These are phyloP conservation scores for Debaryomycetaceae sp. DNA, from an alignment of 1,139 yeast species.

Conservation along the genomic window DNA sequence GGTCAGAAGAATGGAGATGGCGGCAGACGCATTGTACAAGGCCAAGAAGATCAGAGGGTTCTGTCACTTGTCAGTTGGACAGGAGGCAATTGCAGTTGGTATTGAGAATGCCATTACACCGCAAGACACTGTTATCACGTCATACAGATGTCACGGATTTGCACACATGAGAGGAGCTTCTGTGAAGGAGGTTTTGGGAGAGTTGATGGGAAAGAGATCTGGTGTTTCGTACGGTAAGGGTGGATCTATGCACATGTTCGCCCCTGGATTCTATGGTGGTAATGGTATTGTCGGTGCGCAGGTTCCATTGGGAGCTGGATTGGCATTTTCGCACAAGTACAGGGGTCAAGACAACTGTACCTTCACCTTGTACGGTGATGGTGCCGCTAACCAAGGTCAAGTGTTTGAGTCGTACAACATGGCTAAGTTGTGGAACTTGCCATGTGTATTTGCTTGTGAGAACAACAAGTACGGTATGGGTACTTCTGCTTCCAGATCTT, in stretches of 20 bases:
- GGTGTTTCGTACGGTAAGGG: slow-evolving; percentile 98
- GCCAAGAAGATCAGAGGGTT: slow-evolving; percentile 98
- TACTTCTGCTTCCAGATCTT: slow-evolving; percentile 93
- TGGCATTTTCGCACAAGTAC: slow-evolving; percentile 96
- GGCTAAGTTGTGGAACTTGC: slow-evolving; percentile 99
- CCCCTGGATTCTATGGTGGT: slow-evolving; percentile 95
- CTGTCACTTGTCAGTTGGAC: slow-evolving; percentile 98
- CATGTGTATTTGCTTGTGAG: slow-evolving; percentile 93
- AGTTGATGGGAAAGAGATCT: slow-evolving; percentile 91
- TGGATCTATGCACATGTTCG: slow-evolving; percentile 99
- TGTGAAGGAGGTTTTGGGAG: slow-evolving; percentile 87
- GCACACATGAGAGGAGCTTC: slow-evolving; percentile 95
- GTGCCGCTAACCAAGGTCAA: slow-evolving; percentile 99
- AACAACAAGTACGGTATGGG: slow-evolving; percentile 99
- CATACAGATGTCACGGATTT: slow-evolving; percentile 98
- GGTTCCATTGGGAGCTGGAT: slow-evolving; percentile 96
- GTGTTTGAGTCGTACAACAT: slow-evolving; percentile 96
- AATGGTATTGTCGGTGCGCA: slow-evolving; percentile 99
- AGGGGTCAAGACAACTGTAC: slow-evolving; percentile 76
- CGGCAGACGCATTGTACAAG: slow-evolving; percentile 95
- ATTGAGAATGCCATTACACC: slow-evolving; percentile 89
- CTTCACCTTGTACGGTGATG: slow-evolving; percentile 94
- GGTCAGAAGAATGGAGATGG: slow-evolving; percentile 98
- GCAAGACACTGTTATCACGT: slow-evolving; percentile 86
- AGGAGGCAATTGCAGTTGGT: slow-evolving; percentile 98